These are phyloP conservation scores for Salvia hispanica DNA, from an alignment of 257 asterid genomes.

Conservation along the genomic window DNA sequence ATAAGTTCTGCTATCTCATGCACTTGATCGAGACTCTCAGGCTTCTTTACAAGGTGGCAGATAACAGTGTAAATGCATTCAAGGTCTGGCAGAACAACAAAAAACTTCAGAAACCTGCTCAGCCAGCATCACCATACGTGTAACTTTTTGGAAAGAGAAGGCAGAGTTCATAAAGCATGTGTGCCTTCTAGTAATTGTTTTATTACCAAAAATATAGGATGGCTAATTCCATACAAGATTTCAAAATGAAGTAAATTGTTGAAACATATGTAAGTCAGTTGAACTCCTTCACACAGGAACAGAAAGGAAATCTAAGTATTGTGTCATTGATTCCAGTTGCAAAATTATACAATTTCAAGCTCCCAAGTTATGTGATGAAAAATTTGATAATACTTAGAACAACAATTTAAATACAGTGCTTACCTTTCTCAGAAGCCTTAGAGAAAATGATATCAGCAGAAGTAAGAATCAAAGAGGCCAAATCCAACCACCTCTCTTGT, in stretches of 20 bases:
- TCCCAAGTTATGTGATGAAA: not conserved
- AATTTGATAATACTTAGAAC: not conserved
- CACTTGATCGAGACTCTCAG: constrained; percentile 70
- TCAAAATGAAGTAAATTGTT: not conserved
- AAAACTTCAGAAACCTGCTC: constrained; percentile 4
- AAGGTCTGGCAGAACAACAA: constrained; percentile 52
- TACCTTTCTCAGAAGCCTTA: constrained; percentile 91
- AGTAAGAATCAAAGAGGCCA: constrained; percentile 79
- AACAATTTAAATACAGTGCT: not conserved
- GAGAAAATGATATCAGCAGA: constrained; percentile 86
- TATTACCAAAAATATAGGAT: not conserved
- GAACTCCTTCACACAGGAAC: not conserved
- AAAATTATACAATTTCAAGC: not conserved
- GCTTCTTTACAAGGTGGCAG: constrained; percentile 85
- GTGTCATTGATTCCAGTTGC: constrained; percentile 7
- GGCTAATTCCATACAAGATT: not conserved
- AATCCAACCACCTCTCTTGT: constrained; percentile 75
- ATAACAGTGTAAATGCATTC: constrained; percentile 85
- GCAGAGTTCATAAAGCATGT: not conserved
- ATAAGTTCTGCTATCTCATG: constrained; percentile 81
- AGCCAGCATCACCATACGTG: not conserved
- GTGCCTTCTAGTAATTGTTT: not conserved
- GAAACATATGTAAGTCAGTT: constrained; percentile 1
- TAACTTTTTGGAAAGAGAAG: not conserved
- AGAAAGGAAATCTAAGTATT: not conserved